Evolutionary conservation across 75 land plant species (phyloP).

Genomic region (Isoetes taiwanensis): DNA sequence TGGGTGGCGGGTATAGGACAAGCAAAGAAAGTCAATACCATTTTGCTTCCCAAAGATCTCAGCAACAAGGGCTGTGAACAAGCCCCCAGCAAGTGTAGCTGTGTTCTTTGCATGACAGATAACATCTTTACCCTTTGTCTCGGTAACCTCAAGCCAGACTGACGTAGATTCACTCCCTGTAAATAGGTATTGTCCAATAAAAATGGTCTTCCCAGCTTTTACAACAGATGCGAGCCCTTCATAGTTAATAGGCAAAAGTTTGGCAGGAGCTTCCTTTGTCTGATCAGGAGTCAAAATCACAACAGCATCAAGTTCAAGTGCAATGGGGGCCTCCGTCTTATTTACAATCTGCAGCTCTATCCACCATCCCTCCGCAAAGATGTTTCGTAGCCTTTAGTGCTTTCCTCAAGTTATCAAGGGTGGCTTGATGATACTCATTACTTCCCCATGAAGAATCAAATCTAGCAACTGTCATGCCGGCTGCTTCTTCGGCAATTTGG

Average conservation of each 20-base stretch:
- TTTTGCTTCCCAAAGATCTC: conserved; percentile 75
- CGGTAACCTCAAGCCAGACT: conserved; percentile 83
- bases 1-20: conserved; percentile 74
- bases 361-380: background rate
- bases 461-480: background rate
- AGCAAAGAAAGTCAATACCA: conserved; percentile 74
- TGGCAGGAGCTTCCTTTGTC: conserved; percentile 43
- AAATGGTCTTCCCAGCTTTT: conserved; percentile 71
- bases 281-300: conserved; percentile 72
- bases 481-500: too few relatives aligned
- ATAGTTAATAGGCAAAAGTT: conserved; percentile 63
- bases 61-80: conserved; percentile 72
- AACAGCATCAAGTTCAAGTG: conserved; percentile 39
- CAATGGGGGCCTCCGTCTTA: conserved; percentile 39
- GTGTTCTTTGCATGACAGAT: conserved; percentile 62
- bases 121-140: conserved; percentile 56
- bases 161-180: conserved; percentile 96
- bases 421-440: background rate
- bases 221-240: conserved; percentile 56
- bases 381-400: background rate
- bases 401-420: background rate
- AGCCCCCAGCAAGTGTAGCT: conserved; percentile 63
- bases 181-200: conserved; percentile 77
- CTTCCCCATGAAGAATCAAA: background rate
- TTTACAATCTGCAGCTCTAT: conserved; percentile 65